Percentiles rank a stretch among this genome's conserved stretches.
Evolutionary conservation across 208 protist genomes (phyloP).

Genomic region (Wallacemonas sp.): DNA sequence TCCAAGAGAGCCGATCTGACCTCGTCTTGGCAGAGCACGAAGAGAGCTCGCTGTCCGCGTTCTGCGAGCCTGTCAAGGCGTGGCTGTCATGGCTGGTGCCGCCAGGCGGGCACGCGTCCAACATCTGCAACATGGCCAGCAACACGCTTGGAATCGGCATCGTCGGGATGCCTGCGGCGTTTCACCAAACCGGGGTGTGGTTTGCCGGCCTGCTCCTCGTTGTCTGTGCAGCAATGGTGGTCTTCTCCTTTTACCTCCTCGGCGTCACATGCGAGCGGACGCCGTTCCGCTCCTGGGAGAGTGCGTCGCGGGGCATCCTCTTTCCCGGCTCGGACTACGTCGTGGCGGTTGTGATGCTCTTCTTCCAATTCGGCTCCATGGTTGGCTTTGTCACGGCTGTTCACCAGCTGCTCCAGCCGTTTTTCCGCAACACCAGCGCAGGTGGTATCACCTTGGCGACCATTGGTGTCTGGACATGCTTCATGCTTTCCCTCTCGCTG

Average conservation of each 20-base stretch:
- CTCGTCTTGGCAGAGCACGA: too few relatives aligned
- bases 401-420: constrained; percentile 40
- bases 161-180: constrained; percentile 55
- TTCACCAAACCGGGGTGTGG: constrained; percentile 48
- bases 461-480: constrained; percentile 41
- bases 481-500: constrained; percentile 59
- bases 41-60: too few relatives aligned
- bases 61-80: not conserved
- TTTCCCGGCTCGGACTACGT: constrained; percentile 63
- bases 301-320: constrained; percentile 47
- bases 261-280: constrained; percentile 54
- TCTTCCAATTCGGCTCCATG: constrained; percentile 50
- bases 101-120: constrained; percentile 47
- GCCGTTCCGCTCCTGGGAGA: constrained; percentile 50
- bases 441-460: constrained; percentile 26
- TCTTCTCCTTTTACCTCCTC: constrained; percentile 73
- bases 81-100: constrained; percentile 32
- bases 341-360: constrained; percentile 43
- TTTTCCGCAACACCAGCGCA: constrained; percentile 24
- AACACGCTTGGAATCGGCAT: constrained; percentile 66
- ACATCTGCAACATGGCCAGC: constrained; percentile 60
- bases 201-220: constrained; percentile 47
- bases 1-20: not conserved
- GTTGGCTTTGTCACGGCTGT: constrained; percentile 65
- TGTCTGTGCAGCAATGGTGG: constrained; percentile 36